Evolutionary conservation across 1,284 basidiomycete genomes (phyloP), one percentile per base, ranked within the genome.

Genomic region (Tylopilus sp.): DNA sequence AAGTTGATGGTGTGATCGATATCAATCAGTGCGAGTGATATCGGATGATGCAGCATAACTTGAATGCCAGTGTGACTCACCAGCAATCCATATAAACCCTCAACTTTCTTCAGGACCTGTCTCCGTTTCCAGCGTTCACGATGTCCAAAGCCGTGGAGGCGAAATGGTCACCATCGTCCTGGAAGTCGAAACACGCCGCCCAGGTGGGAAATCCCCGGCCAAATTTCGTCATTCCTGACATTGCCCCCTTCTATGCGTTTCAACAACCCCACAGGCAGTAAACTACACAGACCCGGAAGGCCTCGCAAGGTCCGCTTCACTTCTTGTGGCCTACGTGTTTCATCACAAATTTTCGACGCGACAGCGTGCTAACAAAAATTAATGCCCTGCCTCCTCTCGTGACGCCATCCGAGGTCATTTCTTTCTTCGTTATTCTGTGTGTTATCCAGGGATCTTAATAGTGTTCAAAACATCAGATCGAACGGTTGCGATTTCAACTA

Each of bases 381-480:
- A 71, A 74, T 38, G 75, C 74, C 12, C 71, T 97, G 5, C 94
- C 94, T 11, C 93, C 93, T 11, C 74, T 97, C 2, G 94, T 97
- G 4, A 90, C 92, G 0, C 84, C 92, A 1, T 82, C 86, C 35
- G 94, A 97, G 79, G 92, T 92, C 34, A 6, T 15, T 41, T 29
- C 33, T 23, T 21, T 28, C 4, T 43, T 44, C 10, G n/a, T n/a
- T n/a, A n/a, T n/a, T n/a, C n/a, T n/a, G n/a, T n/a, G n/a, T n/a
- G 0, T 50, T 33, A 36, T 16, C 21, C 26, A 6, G 4, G 9
- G n/a, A 37, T 8, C 38, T 36, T 62, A 44, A 66, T 40, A 2
- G 4, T 12, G 35, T 36, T 48, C 31, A 18, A 29, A 51, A 11
- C 43, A 13, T 41, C 48, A 96, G 92, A 90, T 97, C 60, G 92